These are phyloP conservation scores for Eimeria necatrix DNA, from an alignment of 169 alveolate species.

Conservation along the genomic window DNA sequence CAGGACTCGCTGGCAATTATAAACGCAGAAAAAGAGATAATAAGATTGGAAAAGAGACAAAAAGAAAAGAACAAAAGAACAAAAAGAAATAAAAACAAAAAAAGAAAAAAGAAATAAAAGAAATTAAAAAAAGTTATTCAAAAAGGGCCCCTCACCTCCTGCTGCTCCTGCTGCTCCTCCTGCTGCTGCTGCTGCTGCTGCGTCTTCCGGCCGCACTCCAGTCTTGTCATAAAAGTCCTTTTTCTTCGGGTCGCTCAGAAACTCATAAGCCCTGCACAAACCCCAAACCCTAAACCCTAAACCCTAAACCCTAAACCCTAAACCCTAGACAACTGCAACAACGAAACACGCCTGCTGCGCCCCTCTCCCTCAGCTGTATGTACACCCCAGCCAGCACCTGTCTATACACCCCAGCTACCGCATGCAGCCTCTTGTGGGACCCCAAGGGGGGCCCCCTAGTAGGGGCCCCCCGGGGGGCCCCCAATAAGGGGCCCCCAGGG, in stretches of 20 bases:
- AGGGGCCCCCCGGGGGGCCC: too few species aligned
- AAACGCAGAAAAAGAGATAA: background rate
- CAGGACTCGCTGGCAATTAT: background rate
- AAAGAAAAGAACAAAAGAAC: background rate
- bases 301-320: conserved; percentile 12
- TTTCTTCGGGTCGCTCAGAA: conserved; percentile 94
- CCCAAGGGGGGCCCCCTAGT: too few species aligned
- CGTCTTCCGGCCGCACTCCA: background rate
- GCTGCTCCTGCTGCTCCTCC: conserved; percentile 40
- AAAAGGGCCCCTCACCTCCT: background rate
- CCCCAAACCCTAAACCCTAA: background rate
- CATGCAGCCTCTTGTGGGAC: too few species aligned
- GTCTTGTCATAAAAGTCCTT: conserved; percentile 92
- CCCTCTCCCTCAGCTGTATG: too few species aligned
- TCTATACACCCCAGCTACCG: too few species aligned
- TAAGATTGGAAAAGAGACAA: background rate
- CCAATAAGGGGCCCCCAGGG: too few species aligned
- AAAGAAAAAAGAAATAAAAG: too few species aligned
- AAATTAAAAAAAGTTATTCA: too few species aligned
- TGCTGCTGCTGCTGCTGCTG: conserved; percentile 27
- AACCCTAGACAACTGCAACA: background rate
- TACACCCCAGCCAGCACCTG: too few species aligned
- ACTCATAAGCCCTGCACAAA: conserved; percentile 95
- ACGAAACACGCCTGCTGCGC: background rate
- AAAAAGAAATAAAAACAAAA: too few species aligned